Conservation (phyloP, 1,139 yeast genomes). For the Kodamaea arcana region DNA sequence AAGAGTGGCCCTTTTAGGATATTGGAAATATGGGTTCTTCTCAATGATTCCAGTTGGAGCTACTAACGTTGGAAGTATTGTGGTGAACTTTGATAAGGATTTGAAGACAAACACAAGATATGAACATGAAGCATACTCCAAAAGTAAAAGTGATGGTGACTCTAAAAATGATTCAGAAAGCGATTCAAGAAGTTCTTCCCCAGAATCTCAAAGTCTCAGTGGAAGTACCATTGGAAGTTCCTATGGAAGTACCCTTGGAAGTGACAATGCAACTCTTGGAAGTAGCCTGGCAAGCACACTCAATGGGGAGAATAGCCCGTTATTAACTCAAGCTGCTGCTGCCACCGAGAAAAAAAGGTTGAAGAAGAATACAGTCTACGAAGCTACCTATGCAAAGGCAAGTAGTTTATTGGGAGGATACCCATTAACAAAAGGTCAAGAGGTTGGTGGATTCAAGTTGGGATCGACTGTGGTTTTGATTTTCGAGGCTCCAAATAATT, state of each 20-base stretch:
- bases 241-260: not conserved
- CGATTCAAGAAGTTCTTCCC: conserved; percentile 1
- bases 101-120: conserved; percentile 75
- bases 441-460: conserved; percentile 94
- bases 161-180: too few species aligned
- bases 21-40: conserved; percentile 96
- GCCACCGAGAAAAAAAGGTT: conserved; percentile 31
- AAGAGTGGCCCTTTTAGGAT: conserved; percentile 90
- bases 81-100: conserved; percentile 87
- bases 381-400: conserved; percentile 86
- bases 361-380: conserved; percentile 81
- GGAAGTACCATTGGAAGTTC: conserved; percentile 33
- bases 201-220: conserved; percentile 5
- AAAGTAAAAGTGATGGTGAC: too few species aligned
- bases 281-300: not conserved
- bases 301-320: too few species aligned
- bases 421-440: conserved; percentile 88
- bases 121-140: conserved; percentile 49
- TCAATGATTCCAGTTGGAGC: conserved; percentile 99
- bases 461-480: conserved; percentile 96
- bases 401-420: conserved; percentile 78
- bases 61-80: conserved; percentile 94
- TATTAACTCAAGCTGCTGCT: conserved; percentile 11
- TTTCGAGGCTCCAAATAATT: conserved; percentile 87
- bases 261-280: not conserved